Evolutionary conservation across 176 grass and related monocot genomes (phyloP).

Genomic region (Triticum turgidum): DNA sequence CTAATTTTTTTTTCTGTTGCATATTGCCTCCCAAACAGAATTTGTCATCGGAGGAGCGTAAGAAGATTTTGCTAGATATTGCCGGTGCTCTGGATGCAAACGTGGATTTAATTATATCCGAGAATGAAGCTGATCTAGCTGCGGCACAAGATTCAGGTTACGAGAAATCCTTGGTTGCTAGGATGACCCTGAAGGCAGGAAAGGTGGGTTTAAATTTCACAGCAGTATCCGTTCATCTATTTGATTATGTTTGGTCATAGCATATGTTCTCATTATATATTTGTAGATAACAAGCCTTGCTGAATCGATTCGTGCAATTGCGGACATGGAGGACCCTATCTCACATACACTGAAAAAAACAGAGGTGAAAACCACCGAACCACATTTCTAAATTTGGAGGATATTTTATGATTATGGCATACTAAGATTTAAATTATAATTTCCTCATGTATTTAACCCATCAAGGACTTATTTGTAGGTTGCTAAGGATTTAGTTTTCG

Average conservation of each 20-base stretch:
- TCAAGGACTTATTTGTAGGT: conserved; percentile 43
- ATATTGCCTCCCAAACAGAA: conserved; percentile 44
- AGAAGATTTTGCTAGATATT: conserved; percentile 91
- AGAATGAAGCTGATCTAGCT: conserved; percentile 83
- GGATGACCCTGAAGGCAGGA: conserved; percentile 86
- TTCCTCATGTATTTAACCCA: neutral
- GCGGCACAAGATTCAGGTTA: conserved; percentile 64
- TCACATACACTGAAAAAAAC: conserved; percentile 83
- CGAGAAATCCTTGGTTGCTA: conserved; percentile 84
- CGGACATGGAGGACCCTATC: conserved; percentile 96
- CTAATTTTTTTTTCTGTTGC: conserved; percentile 21
- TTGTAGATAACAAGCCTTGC: conserved; percentile 81
- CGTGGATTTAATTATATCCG: conserved; percentile 61
- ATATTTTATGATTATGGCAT: neutral
- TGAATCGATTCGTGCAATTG: conserved; percentile 73
- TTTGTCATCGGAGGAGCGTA: conserved; percentile 80
- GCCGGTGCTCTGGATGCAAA: conserved; percentile 91
- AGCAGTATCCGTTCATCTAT: neutral
- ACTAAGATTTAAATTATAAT: neutral
- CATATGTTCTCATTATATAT: neutral
- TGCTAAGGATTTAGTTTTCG: conserved; percentile 82
- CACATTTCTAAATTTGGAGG: neutral
- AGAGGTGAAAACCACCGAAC: conserved; percentile 57
- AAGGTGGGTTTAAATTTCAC: conserved; percentile 44
- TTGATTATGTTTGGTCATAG: neutral